Evolutionary conservation across 257 asterid species (phyloP).

Genomic region (Solanum clarkiae): DNA sequence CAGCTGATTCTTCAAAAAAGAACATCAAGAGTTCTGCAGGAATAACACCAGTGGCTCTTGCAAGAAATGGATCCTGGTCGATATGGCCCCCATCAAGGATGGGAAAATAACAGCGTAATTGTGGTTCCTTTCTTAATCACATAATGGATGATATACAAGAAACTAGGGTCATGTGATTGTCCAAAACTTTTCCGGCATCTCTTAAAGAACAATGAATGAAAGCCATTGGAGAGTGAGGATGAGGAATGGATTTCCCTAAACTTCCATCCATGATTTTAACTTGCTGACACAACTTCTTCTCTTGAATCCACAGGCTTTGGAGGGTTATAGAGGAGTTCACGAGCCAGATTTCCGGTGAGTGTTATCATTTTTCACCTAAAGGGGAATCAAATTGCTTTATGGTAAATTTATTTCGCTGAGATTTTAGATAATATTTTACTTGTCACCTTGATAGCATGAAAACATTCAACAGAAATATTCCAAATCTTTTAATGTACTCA

Average conservation of each 20-base stretch:
- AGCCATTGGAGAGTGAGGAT: conserved; percentile 98
- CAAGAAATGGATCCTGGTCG: conserved; percentile 91
- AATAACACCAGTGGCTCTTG: conserved; percentile 27
- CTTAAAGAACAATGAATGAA: conserved; percentile 73
- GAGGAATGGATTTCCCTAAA: conserved; percentile 88
- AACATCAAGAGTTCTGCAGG: conserved; percentile 46
- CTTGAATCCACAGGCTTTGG: conserved; percentile 99
- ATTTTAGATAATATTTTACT: neutral
- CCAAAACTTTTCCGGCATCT: conserved; percentile 62
- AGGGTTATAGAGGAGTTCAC: conserved; percentile 83
- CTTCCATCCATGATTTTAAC: conserved; percentile 70
- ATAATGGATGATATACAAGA: conserved; percentile 89
- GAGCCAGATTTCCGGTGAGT: conserved; percentile 91
- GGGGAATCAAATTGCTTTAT: conserved; percentile 11
- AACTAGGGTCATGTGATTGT: conserved; percentile 79
- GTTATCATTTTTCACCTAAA: conserved; percentile 13
- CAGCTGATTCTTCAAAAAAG: conserved; percentile 49
- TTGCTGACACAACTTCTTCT: conserved; percentile 97
- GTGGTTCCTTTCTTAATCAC: conserved; percentile 99
- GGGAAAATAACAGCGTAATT: conserved; percentile 99
- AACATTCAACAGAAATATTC: neutral
- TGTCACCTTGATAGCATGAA: neutral
- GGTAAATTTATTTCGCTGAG: neutral
- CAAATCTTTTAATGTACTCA: neutral
- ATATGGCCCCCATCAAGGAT: conserved; percentile 96